Conservation (phyloP, 2,329 filamentous ascomycete species). For the Xylaria sp. region DNA sequence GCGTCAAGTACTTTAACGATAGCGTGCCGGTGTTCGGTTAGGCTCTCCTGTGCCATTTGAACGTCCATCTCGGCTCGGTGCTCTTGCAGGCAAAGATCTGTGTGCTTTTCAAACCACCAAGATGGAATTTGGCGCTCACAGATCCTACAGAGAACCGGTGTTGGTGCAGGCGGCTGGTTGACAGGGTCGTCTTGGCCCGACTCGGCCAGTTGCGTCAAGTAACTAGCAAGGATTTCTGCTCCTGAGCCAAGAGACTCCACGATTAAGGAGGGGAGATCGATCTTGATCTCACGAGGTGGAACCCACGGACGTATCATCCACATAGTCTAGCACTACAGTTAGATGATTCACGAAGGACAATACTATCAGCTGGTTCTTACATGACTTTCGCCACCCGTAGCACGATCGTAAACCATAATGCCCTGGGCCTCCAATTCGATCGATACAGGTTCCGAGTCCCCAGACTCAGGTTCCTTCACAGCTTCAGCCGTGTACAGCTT, state of each 20-base stretch:
- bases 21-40: slow-evolving; percentile 90
- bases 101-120: slow-evolving; percentile 99
- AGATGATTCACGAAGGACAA: slow-evolving; percentile 8
- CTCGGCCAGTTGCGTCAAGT: slow-evolving; percentile 90
- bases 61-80: slow-evolving; percentile 98
- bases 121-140: slow-evolving; percentile 97
- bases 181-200: slow-evolving; percentile 78
- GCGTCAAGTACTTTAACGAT: slow-evolving; percentile 97
- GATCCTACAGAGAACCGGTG: slow-evolving; percentile 89
- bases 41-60: slow-evolving; percentile 90
- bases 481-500: slow-evolving; percentile 64
- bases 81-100: slow-evolving; percentile 93
- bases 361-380: slow-evolving; percentile 65
- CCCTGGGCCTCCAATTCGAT: slow-evolving; percentile 94
- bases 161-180: slow-evolving; percentile 78
- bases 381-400: slow-evolving; percentile 87
- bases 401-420: slow-evolving; percentile 95
- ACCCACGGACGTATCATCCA: slow-evolving; percentile 98
- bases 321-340: slow-evolving; percentile 76
- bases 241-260: slow-evolving; percentile 95
- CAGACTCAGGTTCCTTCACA: slow-evolving; percentile 53
- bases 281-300: slow-evolving; percentile 89
- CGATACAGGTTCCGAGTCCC: slow-evolving; percentile 58
- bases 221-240: slow-evolving; percentile 92
- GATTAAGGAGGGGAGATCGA: slow-evolving; percentile 87